phyloP scores from a whole-genome alignment of 2,329 filamentous ascomycete species.

The Geosmithia putterillii region DNA sequence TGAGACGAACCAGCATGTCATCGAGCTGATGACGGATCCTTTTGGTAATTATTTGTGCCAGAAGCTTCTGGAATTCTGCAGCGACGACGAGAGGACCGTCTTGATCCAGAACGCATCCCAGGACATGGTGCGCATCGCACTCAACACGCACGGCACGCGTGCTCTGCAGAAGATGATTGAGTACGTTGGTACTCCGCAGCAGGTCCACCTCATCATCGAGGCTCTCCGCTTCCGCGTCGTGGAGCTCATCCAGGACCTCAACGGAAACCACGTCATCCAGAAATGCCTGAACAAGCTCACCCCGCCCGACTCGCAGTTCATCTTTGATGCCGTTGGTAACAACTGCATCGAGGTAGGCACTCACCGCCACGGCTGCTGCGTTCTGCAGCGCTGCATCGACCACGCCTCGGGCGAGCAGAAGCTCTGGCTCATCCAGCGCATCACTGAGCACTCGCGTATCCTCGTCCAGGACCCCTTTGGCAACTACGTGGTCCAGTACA shows the following conservation, averaged over 20 bases:
- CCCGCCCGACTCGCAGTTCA: constrained; percentile 79
- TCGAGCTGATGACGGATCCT: constrained; percentile 97
- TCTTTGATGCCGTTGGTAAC: constrained; percentile 84
- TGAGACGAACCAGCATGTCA: constrained; percentile 86
- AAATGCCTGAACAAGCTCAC: constrained; percentile 95
- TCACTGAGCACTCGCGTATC: constrained; percentile 76
- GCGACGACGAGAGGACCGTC: constrained; percentile 85
- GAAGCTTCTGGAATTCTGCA: constrained; percentile 92
- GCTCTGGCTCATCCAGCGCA: constrained; percentile 70
- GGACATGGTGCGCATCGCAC: constrained; percentile 81
- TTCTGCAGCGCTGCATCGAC: constrained; percentile 95
- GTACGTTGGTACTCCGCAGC: constrained; percentile 74
- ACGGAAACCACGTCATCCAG: constrained; percentile 98
- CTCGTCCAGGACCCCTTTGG: constrained; percentile 95
- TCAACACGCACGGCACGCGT: constrained; percentile 94
- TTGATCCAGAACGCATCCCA: constrained; percentile 83
- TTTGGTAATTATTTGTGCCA: constrained; percentile 99
- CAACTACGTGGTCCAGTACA: constrained; percentile 98
- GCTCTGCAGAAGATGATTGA: constrained; percentile 99
- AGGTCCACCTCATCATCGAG: constrained; percentile 78
- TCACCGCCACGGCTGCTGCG: constrained; percentile 94
- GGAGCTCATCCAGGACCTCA: constrained; percentile 89
- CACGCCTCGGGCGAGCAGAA: constrained; percentile 89
- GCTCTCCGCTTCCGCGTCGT: constrained; percentile 78
- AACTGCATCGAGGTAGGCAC: constrained; percentile 87